Percentiles rank a stretch among this genome's conserved stretches.
These are phyloP conservation scores for Massarina eburnea DNA, from an alignment of 2,329 filamentous ascomycete genomes.

Conservation along the genomic window DNA sequence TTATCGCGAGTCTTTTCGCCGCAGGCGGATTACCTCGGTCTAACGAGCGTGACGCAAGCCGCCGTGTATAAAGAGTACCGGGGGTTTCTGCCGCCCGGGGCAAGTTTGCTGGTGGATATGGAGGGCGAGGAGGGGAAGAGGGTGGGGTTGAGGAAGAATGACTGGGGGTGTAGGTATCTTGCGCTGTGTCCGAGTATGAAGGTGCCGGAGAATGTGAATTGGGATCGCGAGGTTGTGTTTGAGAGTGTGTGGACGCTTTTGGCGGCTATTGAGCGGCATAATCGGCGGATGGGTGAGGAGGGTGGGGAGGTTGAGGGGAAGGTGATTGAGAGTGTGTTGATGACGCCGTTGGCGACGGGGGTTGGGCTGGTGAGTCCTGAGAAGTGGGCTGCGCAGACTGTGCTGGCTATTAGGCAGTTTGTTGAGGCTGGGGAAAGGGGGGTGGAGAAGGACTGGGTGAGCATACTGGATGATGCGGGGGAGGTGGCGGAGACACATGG, in stretches of 20 bases:
- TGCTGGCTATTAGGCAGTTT: conserved; percentile 56
- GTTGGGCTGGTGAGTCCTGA: conserved; percentile 49
- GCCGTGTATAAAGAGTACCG: conserved; percentile 51
- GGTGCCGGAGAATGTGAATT: conserved; percentile 46
- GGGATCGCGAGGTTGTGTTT: conserved; percentile 58
- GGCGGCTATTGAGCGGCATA: conserved; percentile 53
- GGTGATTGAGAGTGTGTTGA: conserved; percentile 49
- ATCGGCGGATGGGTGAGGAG: conserved; percentile 28
- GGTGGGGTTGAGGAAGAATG: conserved; percentile 28
- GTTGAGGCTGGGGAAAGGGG: conserved; percentile 50
- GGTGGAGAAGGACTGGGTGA: conserved; percentile 22
- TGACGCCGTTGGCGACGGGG: conserved; percentile 57
- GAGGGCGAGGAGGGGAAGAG: conserved; percentile 41
- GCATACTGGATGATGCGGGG: background rate
- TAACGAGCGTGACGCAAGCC: conserved; percentile 50
- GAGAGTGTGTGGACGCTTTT: conserved; percentile 58
- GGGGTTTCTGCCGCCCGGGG: conserved; percentile 55
- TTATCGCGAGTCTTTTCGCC: conserved; percentile 55
- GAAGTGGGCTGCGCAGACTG: conserved; percentile 54
- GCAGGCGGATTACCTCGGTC: conserved; percentile 48
- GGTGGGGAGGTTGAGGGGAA: background rate
- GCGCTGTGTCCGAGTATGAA: conserved; percentile 59
- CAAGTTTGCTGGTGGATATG: conserved; percentile 53
- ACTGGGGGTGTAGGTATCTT: conserved; percentile 48
- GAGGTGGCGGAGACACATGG: conserved; percentile 7